phyloP scores from a whole-genome alignment of 1,284 basidiomycete genomes.

The Puccinia coronata region DNA sequence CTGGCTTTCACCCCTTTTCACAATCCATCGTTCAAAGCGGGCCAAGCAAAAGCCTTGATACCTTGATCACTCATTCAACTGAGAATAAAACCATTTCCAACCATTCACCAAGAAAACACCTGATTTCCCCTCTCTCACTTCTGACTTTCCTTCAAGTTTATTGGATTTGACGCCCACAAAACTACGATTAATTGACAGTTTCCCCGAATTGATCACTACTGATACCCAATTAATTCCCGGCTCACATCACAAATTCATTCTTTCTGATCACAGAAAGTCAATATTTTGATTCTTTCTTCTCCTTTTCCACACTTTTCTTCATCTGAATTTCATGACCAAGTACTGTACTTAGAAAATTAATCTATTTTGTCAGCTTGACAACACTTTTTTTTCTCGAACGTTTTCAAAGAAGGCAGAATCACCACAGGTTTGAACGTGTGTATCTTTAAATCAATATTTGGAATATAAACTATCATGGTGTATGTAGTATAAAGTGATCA shows the following conservation, averaged over 20 bases:
- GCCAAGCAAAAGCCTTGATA: background rate
- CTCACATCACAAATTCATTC: background rate
- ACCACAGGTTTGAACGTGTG: no score
- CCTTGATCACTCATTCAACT: background rate
- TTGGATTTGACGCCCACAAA: background rate
- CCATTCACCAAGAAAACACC: background rate
- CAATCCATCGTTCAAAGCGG: conserved; percentile 21
- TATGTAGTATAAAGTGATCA: no score
- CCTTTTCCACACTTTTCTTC: background rate
- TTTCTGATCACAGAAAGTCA: background rate
- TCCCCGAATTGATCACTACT: no score
- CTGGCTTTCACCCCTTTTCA: conserved; percentile 44
- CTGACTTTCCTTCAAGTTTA: background rate
- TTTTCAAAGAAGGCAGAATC: no score
- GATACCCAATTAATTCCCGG: background rate
- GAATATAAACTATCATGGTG: no score
- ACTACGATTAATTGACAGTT: background rate
- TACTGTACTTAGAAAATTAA: background rate
- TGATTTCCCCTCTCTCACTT: background rate
- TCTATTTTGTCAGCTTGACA: background rate
- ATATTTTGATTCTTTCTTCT: background rate
- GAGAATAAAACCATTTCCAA: background rate
- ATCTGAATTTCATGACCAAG: background rate
- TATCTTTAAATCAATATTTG: no score
- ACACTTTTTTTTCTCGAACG: no score